phyloP scores from a whole-genome alignment of 108 stramenopile species.

The Cyclotella sp. region DNA sequence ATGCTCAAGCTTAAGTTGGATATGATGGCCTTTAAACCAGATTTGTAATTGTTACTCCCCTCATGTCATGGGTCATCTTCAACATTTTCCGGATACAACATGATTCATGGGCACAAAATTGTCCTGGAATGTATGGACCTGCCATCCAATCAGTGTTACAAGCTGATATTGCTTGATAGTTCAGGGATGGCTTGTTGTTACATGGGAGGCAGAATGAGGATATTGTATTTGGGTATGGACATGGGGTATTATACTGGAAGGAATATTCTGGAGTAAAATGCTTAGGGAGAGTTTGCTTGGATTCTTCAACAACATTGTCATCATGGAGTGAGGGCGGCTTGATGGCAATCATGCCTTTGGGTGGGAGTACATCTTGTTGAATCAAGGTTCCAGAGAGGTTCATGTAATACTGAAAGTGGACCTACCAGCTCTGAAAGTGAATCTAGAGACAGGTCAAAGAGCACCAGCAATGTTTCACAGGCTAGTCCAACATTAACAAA shows the following conservation, averaged over 20 bases:
- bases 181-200: constrained; percentile 46
- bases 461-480: too few relatives aligned
- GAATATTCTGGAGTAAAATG: constrained; percentile 34
- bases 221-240: constrained; percentile 34
- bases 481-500: too few relatives aligned
- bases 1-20: constrained; percentile 47
- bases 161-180: constrained; percentile 37
- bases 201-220: constrained; percentile 35
- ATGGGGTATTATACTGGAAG: constrained; percentile 33
- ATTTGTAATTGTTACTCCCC: constrained; percentile 27
- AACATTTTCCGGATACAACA: constrained; percentile 41
- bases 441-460: too few relatives aligned
- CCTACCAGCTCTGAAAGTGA: too few relatives aligned
- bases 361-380: not conserved
- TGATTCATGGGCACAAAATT: constrained; percentile 22
- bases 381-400: not conserved
- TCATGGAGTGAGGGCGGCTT: not conserved
- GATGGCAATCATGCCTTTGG: not conserved
- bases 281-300: constrained; percentile 30
- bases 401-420: not conserved
- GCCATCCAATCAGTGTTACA: constrained; percentile 36
- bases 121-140: constrained; percentile 35
- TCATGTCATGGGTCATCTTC: constrained; percentile 18
- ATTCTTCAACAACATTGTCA: not conserved
- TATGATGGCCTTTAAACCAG: constrained; percentile 42